Percentiles rank a stretch among this genome's conserved stretches.
phyloP scores from a whole-genome alignment of 768 basidiomycete genomes.

The Amanita exitialis region DNA sequence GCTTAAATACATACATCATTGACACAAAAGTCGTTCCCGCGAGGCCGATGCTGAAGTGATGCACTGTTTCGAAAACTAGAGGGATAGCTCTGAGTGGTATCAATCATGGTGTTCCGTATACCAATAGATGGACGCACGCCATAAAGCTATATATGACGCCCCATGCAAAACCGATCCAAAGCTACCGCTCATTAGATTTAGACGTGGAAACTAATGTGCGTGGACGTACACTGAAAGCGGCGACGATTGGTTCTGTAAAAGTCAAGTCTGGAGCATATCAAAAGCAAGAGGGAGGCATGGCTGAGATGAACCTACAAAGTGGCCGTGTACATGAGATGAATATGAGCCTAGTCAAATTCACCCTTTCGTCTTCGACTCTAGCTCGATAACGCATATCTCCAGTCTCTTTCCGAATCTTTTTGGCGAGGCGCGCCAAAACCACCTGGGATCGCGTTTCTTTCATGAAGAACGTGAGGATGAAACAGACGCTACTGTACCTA shows the following conservation, averaged over 20 bases:
- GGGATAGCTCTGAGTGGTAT: slow-evolving; percentile 35
- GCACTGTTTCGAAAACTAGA: slow-evolving; percentile 43
- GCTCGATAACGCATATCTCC: slow-evolving; percentile 56
- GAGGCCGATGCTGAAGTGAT: slow-evolving; percentile 49
- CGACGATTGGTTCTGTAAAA: slow-evolving; percentile 64
- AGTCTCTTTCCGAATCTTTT: slow-evolving; percentile 50
- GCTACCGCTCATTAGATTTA: slow-evolving; percentile 20
- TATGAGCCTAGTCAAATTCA: slow-evolving; percentile 45
- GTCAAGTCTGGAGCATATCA: slow-evolving; percentile 37
- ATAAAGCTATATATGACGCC: slow-evolving; percentile 50
- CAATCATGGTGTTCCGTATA: slow-evolving; percentile 7
- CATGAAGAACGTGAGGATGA: slow-evolving; percentile 47
- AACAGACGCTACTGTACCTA: slow-evolving; percentile 14
- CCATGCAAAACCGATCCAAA: slow-evolving; percentile 73
- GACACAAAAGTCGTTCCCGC: slow-evolving; percentile 51
- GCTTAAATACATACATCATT: slow-evolving; percentile 31
- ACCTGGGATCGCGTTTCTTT: slow-evolving; percentile 68
- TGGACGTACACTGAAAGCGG: slow-evolving; percentile 57
- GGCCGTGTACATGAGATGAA: slow-evolving; percentile 64
- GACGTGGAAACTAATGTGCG: slow-evolving; percentile 7
- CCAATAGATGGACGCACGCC: slow-evolving; percentile 33
- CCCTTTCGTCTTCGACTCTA: slow-evolving; percentile 52
- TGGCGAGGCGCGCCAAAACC: slow-evolving; percentile 56
- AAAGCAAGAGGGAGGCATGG: not conserved
- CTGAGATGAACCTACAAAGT: slow-evolving; percentile 37